These are phyloP conservation scores for Xylaria sp. DNA, from an alignment of 2,329 filamentous ascomycete genomes.

Conservation along the genomic window DNA sequence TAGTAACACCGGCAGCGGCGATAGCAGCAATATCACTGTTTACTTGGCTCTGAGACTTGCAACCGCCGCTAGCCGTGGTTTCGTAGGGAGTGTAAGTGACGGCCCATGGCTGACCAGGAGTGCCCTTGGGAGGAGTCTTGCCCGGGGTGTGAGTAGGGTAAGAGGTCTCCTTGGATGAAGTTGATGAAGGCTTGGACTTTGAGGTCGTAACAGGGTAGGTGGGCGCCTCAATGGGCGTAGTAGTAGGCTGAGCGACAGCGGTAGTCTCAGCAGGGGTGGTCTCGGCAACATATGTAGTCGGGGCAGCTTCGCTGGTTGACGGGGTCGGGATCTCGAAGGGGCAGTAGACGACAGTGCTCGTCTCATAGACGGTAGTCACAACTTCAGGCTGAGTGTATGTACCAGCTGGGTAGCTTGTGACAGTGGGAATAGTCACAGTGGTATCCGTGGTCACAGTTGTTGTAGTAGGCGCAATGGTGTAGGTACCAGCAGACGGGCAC, in stretches of 20 bases:
- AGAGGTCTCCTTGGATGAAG: conserved; percentile 38
- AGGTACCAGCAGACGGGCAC: conserved; percentile 78
- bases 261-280: conserved; percentile 16
- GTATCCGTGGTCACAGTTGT: conserved; percentile 66
- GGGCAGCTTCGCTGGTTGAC: conserved; percentile 36
- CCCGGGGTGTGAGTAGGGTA: conserved; percentile 51
- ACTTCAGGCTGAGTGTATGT: conserved; percentile 77
- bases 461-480: conserved; percentile 77
- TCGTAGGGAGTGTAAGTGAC: conserved; percentile 85
- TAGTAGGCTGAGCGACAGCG: conserved; percentile 27
- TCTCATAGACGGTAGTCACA: conserved; percentile 75
- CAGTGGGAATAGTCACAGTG: conserved; percentile 69
- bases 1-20: conserved; percentile 72
- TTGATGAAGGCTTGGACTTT: conserved; percentile 27
- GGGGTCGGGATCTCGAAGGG: conserved; percentile 62
- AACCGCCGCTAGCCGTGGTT: conserved; percentile 61
- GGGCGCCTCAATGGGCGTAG: conserved; percentile 38
- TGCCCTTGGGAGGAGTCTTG: conserved; percentile 54
- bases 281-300: conserved; percentile 26
- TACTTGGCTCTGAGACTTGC: conserved; percentile 73
- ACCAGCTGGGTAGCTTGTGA: conserved; percentile 73
- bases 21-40: conserved; percentile 70
- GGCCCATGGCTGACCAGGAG: conserved; percentile 68
- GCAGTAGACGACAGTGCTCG: conserved; percentile 76
- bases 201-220: conserved; percentile 9